These are phyloP conservation scores for Trichoderma gracile DNA, from an alignment of 2,329 filamentous ascomycete species.

Conservation along the genomic window DNA sequence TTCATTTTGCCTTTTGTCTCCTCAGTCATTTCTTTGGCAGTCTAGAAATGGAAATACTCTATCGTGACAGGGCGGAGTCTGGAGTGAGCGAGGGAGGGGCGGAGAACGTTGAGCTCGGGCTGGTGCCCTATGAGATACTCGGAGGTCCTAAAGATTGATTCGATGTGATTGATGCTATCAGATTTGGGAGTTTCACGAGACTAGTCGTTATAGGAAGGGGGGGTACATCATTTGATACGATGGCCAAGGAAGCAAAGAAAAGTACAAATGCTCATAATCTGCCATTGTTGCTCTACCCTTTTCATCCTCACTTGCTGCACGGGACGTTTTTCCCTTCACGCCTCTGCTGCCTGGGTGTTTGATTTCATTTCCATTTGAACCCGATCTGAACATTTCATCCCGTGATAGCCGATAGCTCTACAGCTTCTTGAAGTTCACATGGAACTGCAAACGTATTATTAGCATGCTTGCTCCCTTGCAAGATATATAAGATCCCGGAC, in stretches of 20 bases:
- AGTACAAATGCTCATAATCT: constrained; percentile 9
- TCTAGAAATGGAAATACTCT: constrained; percentile 2
- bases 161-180: background rate
- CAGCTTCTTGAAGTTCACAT: constrained; percentile 31
- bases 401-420: background rate
- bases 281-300: background rate
- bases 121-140: constrained; percentile 8
- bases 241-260: constrained; percentile 4
- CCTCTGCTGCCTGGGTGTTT: background rate
- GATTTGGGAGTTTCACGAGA: constrained; percentile 8
- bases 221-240: constrained; percentile 8
- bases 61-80: constrained; percentile 10
- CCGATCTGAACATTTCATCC: background rate
- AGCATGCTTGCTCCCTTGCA: background rate
- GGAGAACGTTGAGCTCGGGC: background rate
- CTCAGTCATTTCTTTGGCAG: constrained; percentile 1
- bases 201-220: background rate
- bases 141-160: background rate
- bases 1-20: background rate
- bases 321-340: background rate
- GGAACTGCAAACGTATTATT: constrained; percentile 31
- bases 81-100: background rate
- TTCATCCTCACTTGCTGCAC: background rate
- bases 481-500: background rate
- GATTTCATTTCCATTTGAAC: background rate